Evolutionary conservation across 1,284 basidiomycete species (phyloP), one percentile per base, ranked within the genome.

Genomic region (Puccinia horiana): DNA sequence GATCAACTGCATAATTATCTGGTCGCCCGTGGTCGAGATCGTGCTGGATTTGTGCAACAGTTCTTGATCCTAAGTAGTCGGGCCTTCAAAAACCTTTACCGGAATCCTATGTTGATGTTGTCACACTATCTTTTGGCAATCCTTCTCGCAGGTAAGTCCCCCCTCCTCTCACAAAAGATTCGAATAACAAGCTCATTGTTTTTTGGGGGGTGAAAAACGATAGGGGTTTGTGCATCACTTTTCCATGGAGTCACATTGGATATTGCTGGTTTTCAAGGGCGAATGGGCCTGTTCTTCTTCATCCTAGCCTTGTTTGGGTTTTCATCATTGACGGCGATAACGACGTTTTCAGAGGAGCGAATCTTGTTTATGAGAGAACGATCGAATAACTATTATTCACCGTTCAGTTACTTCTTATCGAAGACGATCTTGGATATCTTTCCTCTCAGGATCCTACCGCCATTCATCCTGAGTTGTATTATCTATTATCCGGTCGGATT

Each of bases 351-450:
- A 5, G 94, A 94, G 85, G 96, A 99, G 87, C 90, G 96, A 26
- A 92, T 98, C 83, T 88, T 98, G 61, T 99, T 98, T 88, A 97
- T 98, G 90, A 91, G 96, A 32, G 96, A 99, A 88, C 90, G 95
- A 84, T 92, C 96, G 0, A 99, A 99, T 85, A 95, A 96, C 5
- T 99, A 99, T 87, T 98, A 99, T 87, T 93, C 93, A 0, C 93
- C 96, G 0, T 91, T 95, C 85, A 96, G 95, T 2, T 99, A 98
- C 89, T 98, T 99, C 88, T 89, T 93, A 0, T 94, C 95, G 83
- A 98, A 98, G 90, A 92, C 97, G 75, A 90, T 99, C 20, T 98
- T 98, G 87, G 96, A 99, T 87, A 95, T 98, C 83, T 89, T 98
- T 11, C 96, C 96, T 0, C 89, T 99, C 29, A 92, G 96, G 26